phyloP scores from a whole-genome alignment of 1,284 basidiomycete species.

The Exobasidium rhododendri region DNA sequence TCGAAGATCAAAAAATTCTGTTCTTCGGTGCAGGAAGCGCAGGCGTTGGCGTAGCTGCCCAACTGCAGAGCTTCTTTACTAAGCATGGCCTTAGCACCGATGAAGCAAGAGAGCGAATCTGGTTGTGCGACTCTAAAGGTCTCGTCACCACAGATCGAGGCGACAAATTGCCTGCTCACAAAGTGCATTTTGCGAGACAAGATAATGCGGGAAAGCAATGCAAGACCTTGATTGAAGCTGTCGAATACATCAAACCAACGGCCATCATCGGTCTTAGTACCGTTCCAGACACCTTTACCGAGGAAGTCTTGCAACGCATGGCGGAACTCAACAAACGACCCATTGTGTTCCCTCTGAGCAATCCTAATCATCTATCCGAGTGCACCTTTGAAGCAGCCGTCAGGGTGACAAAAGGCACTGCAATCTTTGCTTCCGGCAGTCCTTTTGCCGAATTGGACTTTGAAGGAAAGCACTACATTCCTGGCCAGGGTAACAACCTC shows the following conservation, averaged over 20 bases:
- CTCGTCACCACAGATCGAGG: conserved; percentile 44
- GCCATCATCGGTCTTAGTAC: conserved; percentile 87
- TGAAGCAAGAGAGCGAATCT: conserved; percentile 47
- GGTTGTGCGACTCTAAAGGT: conserved; percentile 51
- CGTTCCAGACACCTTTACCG: conserved; percentile 75
- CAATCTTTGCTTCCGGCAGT: conserved; percentile 85
- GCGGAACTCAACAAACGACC: conserved; percentile 77
- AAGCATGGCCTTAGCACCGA: conserved; percentile 43
- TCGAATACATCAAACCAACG: conserved; percentile 83
- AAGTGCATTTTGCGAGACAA: conserved; percentile 43
- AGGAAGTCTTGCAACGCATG: conserved; percentile 75
- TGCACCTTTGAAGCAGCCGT: conserved; percentile 75
- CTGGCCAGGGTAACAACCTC: conserved; percentile 89
- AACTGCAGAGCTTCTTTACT: conserved; percentile 52
- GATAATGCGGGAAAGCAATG: conserved; percentile 48
- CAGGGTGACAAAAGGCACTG: conserved; percentile 62
- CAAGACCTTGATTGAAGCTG: conserved; percentile 67
- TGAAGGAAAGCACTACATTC: conserved; percentile 66
- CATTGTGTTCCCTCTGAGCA: conserved; percentile 94
- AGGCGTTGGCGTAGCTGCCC: conserved; percentile 66
- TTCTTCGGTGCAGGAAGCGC: conserved; percentile 87
- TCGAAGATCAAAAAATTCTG: conserved; percentile 77
- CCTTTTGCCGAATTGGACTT: conserved; percentile 73
- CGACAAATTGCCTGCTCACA: conserved; percentile 47
- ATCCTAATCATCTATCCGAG: conserved; percentile 78